These are phyloP conservation scores for Neckera pumila DNA, from an alignment of 225 moss, liverwort and hornwort species.

Conservation along the genomic window DNA sequence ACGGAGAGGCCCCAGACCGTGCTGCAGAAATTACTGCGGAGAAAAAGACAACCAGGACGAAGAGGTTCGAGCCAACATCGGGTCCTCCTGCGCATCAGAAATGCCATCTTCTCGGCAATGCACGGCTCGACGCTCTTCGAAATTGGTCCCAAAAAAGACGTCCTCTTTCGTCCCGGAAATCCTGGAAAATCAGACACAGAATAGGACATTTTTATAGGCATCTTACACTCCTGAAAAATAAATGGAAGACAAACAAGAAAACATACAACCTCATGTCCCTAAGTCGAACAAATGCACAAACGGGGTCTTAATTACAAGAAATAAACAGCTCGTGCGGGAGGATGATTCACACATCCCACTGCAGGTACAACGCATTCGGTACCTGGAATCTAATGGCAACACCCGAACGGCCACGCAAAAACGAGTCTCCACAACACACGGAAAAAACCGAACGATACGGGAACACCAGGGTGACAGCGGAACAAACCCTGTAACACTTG, in stretches of 20 bases:
- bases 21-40: not conserved
- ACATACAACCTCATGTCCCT: not conserved
- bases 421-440: slow-evolving; percentile 54
- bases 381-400: slow-evolving; percentile 53
- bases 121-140: not conserved
- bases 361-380: slow-evolving; percentile 46
- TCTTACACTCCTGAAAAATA: not conserved
- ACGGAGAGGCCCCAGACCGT: not conserved
- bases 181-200: not conserved
- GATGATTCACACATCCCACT: slow-evolving; percentile 32
- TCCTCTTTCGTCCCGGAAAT: not conserved
- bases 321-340: slow-evolving; percentile 1
- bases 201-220: not conserved
- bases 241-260: not conserved
- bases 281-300: not conserved
- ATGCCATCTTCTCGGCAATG: not conserved
- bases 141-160: not conserved
- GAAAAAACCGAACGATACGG: slow-evolving; percentile 59
- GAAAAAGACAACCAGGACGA: not conserved
- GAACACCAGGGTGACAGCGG: slow-evolving; percentile 53
- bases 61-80: not conserved
- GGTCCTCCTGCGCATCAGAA: slow-evolving; percentile 5
- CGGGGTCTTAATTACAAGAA: not conserved
- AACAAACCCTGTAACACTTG: slow-evolving; percentile 42
- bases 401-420: slow-evolving; percentile 54